Conservation (phyloP, 805 yeast genomes). For the Blastobotrys parvus region DNA sequence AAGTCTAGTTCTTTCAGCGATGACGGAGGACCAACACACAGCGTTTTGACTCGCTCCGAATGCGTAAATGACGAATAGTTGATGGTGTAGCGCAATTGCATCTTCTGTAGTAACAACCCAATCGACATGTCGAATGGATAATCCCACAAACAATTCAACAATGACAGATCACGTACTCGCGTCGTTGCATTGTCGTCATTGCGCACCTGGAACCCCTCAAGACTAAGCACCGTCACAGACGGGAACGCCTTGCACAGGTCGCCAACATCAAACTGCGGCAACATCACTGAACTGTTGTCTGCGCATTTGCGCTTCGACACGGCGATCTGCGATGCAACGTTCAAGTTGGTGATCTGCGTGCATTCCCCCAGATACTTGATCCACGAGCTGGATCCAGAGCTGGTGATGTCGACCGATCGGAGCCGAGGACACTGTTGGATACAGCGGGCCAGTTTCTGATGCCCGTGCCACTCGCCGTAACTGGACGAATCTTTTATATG, state of each 20-base stretch:
- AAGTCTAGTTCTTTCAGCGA: neutral
- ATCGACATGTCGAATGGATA: neutral
- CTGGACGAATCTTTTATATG: constrained; percentile 2
- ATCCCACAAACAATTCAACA: neutral
- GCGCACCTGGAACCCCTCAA: neutral
- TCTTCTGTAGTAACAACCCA: neutral
- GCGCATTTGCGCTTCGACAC: neutral
- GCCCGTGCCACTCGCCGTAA: constrained; percentile 7
- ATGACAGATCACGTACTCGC: neutral
- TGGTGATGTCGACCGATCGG: neutral
- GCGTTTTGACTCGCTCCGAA: neutral
- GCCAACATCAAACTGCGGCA: neutral
- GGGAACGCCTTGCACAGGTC: neutral
- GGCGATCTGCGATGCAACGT: neutral
- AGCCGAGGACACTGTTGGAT: neutral
- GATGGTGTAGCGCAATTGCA: neutral
- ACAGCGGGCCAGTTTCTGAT: too few species aligned
- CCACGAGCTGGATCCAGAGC: neutral
- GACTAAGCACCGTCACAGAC: neutral
- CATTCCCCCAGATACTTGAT: neutral
- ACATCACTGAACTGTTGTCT: neutral
- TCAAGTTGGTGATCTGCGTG: neutral
- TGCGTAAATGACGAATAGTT: neutral
- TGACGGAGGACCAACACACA: neutral
- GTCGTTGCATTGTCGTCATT: neutral